A percentile compares a stretch with the other conserved stretches of the same genome.
Conservation (phyloP, 1,139 yeast genomes). For the Scheffersomyces cryptocercus region DNA sequence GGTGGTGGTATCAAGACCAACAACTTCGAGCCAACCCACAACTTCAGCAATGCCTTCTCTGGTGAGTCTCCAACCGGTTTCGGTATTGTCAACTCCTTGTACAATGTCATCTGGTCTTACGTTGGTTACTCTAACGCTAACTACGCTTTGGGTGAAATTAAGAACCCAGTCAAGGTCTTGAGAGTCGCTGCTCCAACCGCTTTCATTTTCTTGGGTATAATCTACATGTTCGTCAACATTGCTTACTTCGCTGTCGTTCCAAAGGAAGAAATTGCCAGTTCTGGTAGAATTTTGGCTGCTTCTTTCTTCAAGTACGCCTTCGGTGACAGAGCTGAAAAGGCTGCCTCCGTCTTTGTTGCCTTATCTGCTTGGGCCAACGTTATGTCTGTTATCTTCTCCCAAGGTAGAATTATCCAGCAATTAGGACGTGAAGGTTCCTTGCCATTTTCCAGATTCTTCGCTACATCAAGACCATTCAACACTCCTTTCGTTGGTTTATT, state of each 20-base stretch:
- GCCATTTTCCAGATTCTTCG: conserved; percentile 48
- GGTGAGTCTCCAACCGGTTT: conserved; percentile 67
- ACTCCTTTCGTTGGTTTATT: conserved; percentile 58
- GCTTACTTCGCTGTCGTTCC: conserved; percentile 62
- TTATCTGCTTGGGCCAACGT: conserved; percentile 53
- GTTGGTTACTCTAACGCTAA: conserved; percentile 77
- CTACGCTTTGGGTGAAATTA: conserved; percentile 79
- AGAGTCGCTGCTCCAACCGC: conserved; percentile 49
- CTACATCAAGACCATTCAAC: conserved; percentile 43
- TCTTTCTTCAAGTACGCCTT: conserved; percentile 48
- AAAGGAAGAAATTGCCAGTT: conserved; percentile 40
- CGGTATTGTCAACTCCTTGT: conserved; percentile 75
- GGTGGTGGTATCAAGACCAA: conserved; percentile 64
- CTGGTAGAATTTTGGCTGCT: conserved; percentile 50
- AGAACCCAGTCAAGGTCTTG: conserved; percentile 48
- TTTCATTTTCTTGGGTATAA: conserved; percentile 62
- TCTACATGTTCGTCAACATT: conserved; percentile 64
- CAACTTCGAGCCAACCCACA: conserved; percentile 52
- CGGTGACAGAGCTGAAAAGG: conserved; percentile 47
- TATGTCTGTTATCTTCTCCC: conserved; percentile 49
- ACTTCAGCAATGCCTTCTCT: conserved; percentile 60
- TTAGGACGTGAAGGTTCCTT: conserved; percentile 51
- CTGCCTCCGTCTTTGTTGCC: conserved; percentile 51
- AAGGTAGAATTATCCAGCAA: conserved; percentile 51
- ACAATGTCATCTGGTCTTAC: conserved; percentile 81